Evolutionary conservation across 139 green algal genomes (phyloP), one percentile per base, ranked within the genome.

Genomic region (Asterochloris erici): DNA sequence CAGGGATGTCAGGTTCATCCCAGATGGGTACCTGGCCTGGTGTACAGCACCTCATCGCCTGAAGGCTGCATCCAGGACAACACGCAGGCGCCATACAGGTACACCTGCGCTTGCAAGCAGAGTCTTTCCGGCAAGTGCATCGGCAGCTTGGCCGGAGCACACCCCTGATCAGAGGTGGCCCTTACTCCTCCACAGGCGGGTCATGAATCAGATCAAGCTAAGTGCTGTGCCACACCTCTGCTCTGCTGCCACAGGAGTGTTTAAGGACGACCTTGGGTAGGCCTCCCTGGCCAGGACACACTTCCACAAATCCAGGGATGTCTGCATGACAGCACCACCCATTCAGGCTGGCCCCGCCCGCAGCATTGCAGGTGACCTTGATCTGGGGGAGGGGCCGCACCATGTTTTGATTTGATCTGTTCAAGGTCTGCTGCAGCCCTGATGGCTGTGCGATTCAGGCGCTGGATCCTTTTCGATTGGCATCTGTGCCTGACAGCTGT

Each of bases 31-130:
- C 38, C 38, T 54, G 97, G 96, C 11, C 96, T 89, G 54, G 98
- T 91, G 83, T 97, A 99, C 28, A 99, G 91, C 27, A 99, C 90
- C 84, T 99, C 96, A 73, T 97, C 91, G 2, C 93, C 95, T 60
- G 14, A 14, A 26, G 93, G 81, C 86, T 95, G 92, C 85, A 93
- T 98, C 95, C 96, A 99, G 15, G 91, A 96, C 11, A 89, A 95
- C 19, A 98, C 91, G 79, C 87, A 92, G 11, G 87, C 96, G 38
- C 97, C 97, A 86, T 93, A 97, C 62, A 99, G 88, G 84, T 97
- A 96, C 28, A 98, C 85, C 91, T 98, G 85, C 29, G 76, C 23
- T n/a, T 79, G 69, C n/a, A 28, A 54, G 38, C 38, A 54, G 38
- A 6, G 38, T 2, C 38, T 54, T 54, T 54, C 38, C 38, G 13